Evolutionary conservation across 176 grass and related monocot species (phyloP).

Genomic region (Aegilops speltoides): DNA sequence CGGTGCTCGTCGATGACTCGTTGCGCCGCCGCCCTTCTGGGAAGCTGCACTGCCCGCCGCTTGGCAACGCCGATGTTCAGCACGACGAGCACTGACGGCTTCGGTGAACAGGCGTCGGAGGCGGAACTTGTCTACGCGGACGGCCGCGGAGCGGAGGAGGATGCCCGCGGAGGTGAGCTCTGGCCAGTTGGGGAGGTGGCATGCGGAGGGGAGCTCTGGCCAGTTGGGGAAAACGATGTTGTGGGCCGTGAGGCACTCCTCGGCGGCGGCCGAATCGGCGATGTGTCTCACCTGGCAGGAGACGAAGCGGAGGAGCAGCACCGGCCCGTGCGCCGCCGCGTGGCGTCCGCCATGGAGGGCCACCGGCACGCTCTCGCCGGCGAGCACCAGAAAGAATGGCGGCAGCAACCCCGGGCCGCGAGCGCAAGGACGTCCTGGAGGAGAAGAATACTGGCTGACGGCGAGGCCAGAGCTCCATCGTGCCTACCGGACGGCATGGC

Average conservation of each 20-base stretch:
- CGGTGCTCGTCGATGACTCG: constrained; percentile 41
- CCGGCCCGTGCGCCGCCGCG: constrained; percentile 34
- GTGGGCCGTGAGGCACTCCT: constrained; percentile 56
- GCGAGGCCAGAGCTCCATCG: no score
- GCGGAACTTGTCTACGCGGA: constrained; percentile 34
- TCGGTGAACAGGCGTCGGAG: constrained; percentile 30
- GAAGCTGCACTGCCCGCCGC: constrained; percentile 5
- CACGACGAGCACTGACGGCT: constrained; percentile 5
- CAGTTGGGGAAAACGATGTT: constrained; percentile 68
- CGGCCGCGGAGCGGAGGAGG: constrained; percentile 20
- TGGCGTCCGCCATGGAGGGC: neutral
- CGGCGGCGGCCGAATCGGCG: constrained; percentile 31
- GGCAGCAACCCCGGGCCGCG: no score
- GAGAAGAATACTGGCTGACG: no score
- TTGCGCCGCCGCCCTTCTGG: neutral
- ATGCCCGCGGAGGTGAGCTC: neutral
- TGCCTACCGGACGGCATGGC: no score
- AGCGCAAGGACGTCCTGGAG: no score
- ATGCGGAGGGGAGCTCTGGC: constrained; percentile 37
- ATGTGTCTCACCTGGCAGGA: constrained; percentile 48
- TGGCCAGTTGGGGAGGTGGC: constrained; percentile 33
- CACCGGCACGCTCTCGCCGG: no score
- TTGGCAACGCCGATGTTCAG: constrained; percentile 22
- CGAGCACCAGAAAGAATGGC: no score
- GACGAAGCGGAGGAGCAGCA: constrained; percentile 50